Evolutionary conservation across 202 grass and related monocot species (phyloP).

Genomic region (Digitaria exilis): DNA sequence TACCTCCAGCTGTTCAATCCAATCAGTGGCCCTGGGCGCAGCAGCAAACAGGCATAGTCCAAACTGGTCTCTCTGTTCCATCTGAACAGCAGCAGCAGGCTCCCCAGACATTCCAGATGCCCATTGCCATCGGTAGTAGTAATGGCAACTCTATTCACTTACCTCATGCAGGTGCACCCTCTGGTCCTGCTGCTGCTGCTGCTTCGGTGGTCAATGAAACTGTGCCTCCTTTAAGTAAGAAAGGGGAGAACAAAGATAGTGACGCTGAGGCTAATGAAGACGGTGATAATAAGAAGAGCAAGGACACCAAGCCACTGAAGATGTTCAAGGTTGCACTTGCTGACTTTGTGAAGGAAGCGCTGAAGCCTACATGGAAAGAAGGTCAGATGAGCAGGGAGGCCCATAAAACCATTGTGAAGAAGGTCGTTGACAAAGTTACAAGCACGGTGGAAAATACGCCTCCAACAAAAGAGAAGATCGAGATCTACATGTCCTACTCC

Average conservation of each 20-base stretch:
- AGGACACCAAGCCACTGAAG: conserved; percentile 79
- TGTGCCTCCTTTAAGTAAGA: conserved; percentile 47
- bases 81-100: conserved; percentile 48
- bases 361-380: conserved; percentile 98
- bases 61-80: conserved; percentile 37
- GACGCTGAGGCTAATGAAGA: conserved; percentile 48
- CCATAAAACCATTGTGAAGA: conserved; percentile 98
- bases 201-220: conserved; percentile 46
- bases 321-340: conserved; percentile 87
- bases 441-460: conserved; percentile 74
- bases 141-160: conserved; percentile 45
- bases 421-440: conserved; percentile 95
- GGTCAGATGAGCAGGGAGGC: conserved; percentile 87
- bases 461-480: conserved; percentile 93
- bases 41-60: conserved; percentile 45
- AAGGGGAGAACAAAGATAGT: conserved; percentile 50
- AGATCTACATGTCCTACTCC: conserved; percentile 80
- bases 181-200: conserved; percentile 10
- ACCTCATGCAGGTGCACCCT: conserved; percentile 18
- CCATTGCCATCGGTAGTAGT: conserved; percentile 32
- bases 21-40: conserved; percentile 50
- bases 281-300: conserved; percentile 60
- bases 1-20: conserved; percentile 41
- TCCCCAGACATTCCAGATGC: conserved; percentile 39
- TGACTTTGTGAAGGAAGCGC: conserved; percentile 85